Conservation (phyloP, 2,329 filamentous ascomycete species). For the Dactylellina drechsleri region DNA sequence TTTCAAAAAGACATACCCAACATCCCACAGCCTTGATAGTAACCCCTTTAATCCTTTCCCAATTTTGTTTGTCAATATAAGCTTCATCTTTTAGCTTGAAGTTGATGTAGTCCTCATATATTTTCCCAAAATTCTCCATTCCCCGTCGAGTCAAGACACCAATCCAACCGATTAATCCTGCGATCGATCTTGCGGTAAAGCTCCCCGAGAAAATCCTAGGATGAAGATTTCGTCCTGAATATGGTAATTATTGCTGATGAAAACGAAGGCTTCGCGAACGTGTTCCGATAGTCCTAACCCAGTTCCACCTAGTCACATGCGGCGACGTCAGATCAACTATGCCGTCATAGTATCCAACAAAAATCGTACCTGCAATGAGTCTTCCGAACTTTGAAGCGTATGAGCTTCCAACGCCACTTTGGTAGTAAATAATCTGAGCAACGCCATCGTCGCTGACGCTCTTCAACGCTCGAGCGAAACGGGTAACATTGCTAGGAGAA, state of each 20-base stretch:
- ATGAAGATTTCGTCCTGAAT: conserved; percentile 69
- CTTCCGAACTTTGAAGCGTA: conserved; percentile 49
- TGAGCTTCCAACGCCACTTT: conserved; percentile 69
- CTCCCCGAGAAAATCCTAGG: conserved; percentile 70
- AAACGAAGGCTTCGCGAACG: conserved; percentile 72
- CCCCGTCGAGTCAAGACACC: conserved; percentile 68
- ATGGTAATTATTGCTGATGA: conserved; percentile 71
- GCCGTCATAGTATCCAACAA: not conserved
- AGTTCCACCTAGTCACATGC: conserved; percentile 54
- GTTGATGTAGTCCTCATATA: conserved; percentile 65
- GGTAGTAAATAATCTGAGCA: conserved; percentile 71
- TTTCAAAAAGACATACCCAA: conserved; percentile 60
- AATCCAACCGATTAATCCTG: conserved; percentile 67
- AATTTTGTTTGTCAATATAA: conserved; percentile 46
- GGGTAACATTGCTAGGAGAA: conserved; percentile 67
- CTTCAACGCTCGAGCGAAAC: conserved; percentile 70
- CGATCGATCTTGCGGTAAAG: conserved; percentile 69
- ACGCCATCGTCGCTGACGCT: conserved; percentile 65
- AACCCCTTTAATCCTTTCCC: conserved; percentile 59
- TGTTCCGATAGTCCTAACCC: conserved; percentile 60
- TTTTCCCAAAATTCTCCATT: conserved; percentile 68
- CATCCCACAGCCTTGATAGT: conserved; percentile 67
- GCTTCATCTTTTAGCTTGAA: conserved; percentile 51
- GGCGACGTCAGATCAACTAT: not conserved
- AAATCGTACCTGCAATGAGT: conserved; percentile 41